These are phyloP conservation scores for Wallacemonas sp. DNA, from an alignment of 208 protist genomes.

Conservation along the genomic window DNA sequence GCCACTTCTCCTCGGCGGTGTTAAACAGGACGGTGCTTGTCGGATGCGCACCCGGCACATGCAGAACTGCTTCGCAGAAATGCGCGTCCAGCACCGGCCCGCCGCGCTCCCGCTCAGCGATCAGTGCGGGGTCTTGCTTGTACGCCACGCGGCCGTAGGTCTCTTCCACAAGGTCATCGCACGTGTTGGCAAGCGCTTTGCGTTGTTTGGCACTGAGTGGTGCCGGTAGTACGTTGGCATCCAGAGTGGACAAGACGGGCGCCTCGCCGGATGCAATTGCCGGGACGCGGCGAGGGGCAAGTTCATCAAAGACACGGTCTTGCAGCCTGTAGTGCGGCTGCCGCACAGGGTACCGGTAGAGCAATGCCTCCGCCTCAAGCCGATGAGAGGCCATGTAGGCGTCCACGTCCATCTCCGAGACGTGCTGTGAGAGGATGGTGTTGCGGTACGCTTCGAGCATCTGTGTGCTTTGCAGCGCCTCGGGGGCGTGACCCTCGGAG, in stretches of 20 bases:
- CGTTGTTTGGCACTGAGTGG: neutral
- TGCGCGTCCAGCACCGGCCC: conserved; percentile 63
- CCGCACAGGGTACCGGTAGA: conserved; percentile 58
- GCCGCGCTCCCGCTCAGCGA: conserved; percentile 66
- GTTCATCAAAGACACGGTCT: conserved; percentile 46
- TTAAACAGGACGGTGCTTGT: conserved; percentile 55
- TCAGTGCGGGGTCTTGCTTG: conserved; percentile 55
- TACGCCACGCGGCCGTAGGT: conserved; percentile 51
- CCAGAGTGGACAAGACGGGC: neutral
- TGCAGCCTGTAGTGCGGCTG: conserved; percentile 38
- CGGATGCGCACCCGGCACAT: conserved; percentile 7
- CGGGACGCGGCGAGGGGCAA: neutral
- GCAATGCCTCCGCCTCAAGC: conserved; percentile 65
- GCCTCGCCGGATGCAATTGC: neutral
- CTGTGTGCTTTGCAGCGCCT: conserved; percentile 53
- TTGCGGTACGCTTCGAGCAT: conserved; percentile 49
- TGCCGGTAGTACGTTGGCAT: neutral
- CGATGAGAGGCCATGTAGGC: conserved; percentile 51
- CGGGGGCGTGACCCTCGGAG: no score
- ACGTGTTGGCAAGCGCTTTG: neutral
- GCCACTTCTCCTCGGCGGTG: conserved; percentile 20
- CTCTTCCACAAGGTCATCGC: conserved; percentile 68
- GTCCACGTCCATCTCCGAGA: conserved; percentile 44
- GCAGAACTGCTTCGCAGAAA: conserved; percentile 56
- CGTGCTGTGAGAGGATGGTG: conserved; percentile 17